Conservation (phyloP, 129 eudicot genomes). For the Lactuca saligna region DNA sequence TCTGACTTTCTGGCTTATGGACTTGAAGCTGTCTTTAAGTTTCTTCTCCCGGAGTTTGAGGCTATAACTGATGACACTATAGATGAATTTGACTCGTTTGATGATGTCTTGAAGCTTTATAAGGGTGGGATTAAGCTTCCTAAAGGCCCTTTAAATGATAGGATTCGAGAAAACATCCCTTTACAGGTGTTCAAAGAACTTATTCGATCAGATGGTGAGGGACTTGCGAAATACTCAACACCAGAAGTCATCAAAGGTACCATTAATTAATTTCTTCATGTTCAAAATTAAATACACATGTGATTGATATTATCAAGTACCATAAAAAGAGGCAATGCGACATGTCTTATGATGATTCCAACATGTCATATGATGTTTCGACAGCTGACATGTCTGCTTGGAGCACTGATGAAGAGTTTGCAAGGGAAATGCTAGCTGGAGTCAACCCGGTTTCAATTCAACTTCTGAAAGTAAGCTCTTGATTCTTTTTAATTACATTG, state of each 20-base stretch:
- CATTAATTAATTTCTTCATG: not conserved
- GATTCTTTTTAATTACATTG: not conserved
- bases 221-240: slow-evolving; percentile 35
- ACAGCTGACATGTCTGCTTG: slow-evolving; percentile 55
- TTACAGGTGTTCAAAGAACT: slow-evolving; percentile 40
- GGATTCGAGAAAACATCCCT: slow-evolving; percentile 26
- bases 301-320: not conserved
- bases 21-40: slow-evolving; percentile 43
- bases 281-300: not conserved
- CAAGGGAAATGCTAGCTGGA: slow-evolving; percentile 67
- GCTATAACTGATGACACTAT: slow-evolving; percentile 39
- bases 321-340: no score
- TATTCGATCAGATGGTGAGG: slow-evolving; percentile 45
- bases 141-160: slow-evolving; percentile 19
- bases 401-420: slow-evolving; percentile 67
- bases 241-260: slow-evolving; percentile 54
- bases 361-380: not conserved
- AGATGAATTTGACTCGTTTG: slow-evolving; percentile 39
- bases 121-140: slow-evolving; percentile 49
- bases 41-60: slow-evolving; percentile 38
- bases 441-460: slow-evolving; percentile 51
- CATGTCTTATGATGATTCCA: not conserved
- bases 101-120: slow-evolving; percentile 44
- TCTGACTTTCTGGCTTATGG: slow-evolving; percentile 49
- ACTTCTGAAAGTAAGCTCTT: slow-evolving; percentile 38